Conservation (phyloP, 805 yeast species). For the Metschnikowia cerradonensis region DNA sequence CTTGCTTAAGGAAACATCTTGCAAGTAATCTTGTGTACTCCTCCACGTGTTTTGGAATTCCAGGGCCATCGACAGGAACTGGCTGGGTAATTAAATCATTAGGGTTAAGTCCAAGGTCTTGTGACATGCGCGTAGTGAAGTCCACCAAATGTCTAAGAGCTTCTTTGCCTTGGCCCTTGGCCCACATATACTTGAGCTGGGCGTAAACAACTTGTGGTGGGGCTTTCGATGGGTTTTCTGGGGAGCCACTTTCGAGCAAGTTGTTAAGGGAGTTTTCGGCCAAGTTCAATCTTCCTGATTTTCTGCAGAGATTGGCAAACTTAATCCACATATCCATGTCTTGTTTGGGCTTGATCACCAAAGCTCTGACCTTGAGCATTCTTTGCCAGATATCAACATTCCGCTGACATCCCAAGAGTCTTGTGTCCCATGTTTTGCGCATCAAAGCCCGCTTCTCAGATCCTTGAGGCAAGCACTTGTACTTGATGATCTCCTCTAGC, state of each 20-base stretch:
- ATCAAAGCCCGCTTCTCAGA: constrained; percentile 75
- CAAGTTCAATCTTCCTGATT: constrained; percentile 84
- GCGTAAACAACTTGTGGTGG: constrained; percentile 98
- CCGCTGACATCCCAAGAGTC: constrained; percentile 89
- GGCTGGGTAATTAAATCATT: constrained; percentile 86
- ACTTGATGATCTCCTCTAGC: constrained; percentile 87
- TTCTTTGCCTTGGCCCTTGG: constrained; percentile 81
- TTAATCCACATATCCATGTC: constrained; percentile 98
- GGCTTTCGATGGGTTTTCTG: constrained; percentile 65
- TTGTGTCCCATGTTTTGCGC: constrained; percentile 89
- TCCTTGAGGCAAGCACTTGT: constrained; percentile 78
- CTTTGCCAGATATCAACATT: constrained; percentile 99
- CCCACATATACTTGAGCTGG: constrained; percentile 95
- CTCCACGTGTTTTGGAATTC: constrained; percentile 69
- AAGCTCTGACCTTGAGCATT: constrained; percentile 85
- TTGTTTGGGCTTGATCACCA: constrained; percentile 91
- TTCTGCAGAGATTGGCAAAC: constrained; percentile 92
- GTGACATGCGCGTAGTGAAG: constrained; percentile 86
- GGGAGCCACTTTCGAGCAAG: constrained; percentile 69
- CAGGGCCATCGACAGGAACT: constrained; percentile 67
- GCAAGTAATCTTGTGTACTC: constrained; percentile 84
- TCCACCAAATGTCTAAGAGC: constrained; percentile 84
- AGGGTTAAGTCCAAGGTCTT: constrained; percentile 81
- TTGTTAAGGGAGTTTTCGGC: constrained; percentile 89
- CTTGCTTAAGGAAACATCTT: constrained; percentile 93